A percentile compares a stretch with the other conserved stretches of the same genome.
These are phyloP conservation scores for Athelia psychrophila DNA, from an alignment of 1,284 basidiomycete genomes.

Conservation along the genomic window DNA sequence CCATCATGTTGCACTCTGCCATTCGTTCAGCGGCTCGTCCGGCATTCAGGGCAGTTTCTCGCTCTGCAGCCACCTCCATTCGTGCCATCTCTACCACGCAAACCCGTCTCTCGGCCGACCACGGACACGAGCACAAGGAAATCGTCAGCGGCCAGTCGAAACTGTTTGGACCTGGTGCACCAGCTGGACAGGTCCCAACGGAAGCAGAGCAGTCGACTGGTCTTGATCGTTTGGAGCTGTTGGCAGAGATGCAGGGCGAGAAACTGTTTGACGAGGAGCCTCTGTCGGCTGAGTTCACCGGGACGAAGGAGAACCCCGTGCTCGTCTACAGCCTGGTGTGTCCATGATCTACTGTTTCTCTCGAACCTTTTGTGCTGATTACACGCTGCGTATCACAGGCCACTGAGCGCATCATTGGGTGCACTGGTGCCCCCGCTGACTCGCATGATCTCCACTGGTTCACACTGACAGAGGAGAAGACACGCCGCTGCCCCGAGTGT, in stretches of 20 bases:
- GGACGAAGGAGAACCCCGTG: constrained; percentile 88
- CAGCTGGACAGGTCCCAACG: constrained; percentile 77
- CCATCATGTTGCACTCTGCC: not conserved
- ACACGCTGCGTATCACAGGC: constrained; percentile 44
- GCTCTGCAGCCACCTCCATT: constrained; percentile 23
- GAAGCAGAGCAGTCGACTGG: constrained; percentile 93
- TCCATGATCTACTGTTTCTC: constrained; percentile 18
- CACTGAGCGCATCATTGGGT: constrained; percentile 80
- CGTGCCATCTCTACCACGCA: constrained; percentile 59
- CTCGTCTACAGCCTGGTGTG: constrained; percentile 85
- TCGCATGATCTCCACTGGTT: constrained; percentile 92
- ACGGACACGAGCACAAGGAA: constrained; percentile 38
- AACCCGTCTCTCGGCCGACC: constrained; percentile 48
- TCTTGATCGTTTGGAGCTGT: constrained; percentile 92
- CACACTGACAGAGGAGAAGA: constrained; percentile 61
- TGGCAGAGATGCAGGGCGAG: constrained; percentile 86
- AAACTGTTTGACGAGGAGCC: constrained; percentile 91
- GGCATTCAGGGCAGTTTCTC: constrained; percentile 7
- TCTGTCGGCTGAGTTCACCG: constrained; percentile 83
- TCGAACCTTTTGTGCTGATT: not conserved
- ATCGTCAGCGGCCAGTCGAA: constrained; percentile 43
- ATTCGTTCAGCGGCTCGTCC: constrained; percentile 6
- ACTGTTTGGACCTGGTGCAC: constrained; percentile 72
- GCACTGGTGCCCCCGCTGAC: constrained; percentile 90
- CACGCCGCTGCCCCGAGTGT: constrained; percentile 86